Base-by-base conservation (phyloP, 306 rosid species). In the Mucuna pruriens region DNA sequence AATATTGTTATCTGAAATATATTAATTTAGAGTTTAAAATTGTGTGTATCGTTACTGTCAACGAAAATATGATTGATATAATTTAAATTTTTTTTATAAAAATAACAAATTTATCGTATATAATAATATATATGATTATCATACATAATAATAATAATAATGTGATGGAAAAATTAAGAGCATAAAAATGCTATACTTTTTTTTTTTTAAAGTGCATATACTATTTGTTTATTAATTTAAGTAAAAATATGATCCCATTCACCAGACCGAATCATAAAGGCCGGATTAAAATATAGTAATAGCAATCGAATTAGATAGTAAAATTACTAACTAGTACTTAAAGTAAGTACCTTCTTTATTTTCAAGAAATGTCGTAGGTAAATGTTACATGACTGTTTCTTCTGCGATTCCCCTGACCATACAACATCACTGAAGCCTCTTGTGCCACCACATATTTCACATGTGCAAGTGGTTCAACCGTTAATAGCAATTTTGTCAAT, bases 361-460 rank as follows among this genome's bases (percentile, higher is more conserved):
- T 31, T 93, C 94, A 34, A 3, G n/a, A 54, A 71, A 90, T 91
- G 67, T 62, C 11, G 65, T 93, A 86, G 51, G 77, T 74, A 65
- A 93, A 90, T 36, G 88, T 88, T 46, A 91, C 84, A 36, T 86
- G 87, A 40, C 88, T 86, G 7, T 57, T 57, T 33, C 0, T 2
- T 22, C 84, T 93, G 62, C 26, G 75, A 39, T 17, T 65, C 25
- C 48, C 88, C 85, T 3, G 73, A 85, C 97, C 97, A 93, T 0
- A 86, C 45, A 61, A 89, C 89, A 64, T 88, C 91, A 66, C 90
- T 67, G 38, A 80, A 93, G 36, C 97, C 97, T 73, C 31, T 68
- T 5, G 72, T 39, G 1, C 97, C 97, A 44, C 97, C 97, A 88
- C 86, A 82, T 34, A 82, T 48, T 15, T 64, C 46, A 64, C 4